These are phyloP conservation scores for Lichtheimia ornata DNA, from an alignment of 371 early-diverging fungal genomes.

Conservation along the genomic window DNA sequence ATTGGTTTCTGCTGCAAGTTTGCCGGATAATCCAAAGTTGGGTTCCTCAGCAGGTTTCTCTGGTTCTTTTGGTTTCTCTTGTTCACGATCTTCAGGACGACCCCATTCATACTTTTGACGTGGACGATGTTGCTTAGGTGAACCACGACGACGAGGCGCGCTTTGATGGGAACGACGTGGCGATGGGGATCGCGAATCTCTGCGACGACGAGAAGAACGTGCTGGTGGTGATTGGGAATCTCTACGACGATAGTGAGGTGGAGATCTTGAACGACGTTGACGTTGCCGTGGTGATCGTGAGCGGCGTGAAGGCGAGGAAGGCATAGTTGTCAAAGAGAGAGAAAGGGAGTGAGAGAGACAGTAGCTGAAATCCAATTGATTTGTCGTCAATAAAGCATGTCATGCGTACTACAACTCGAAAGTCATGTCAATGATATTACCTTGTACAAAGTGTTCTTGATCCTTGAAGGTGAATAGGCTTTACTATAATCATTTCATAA, in stretches of 20 bases:
- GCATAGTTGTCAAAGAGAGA: constrained; percentile 22
- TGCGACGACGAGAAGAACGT: not conserved
- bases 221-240: constrained; percentile 6
- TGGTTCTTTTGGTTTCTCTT: constrained; percentile 15
- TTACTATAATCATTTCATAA: too few species aligned
- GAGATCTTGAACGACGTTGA: constrained; percentile 9
- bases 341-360: not conserved
- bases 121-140: not conserved
- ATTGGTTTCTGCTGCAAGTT: constrained; percentile 84
- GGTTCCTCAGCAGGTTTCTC: constrained; percentile 35
- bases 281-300: constrained; percentile 18
- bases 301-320: constrained; percentile 8
- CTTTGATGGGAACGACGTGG: constrained; percentile 19
- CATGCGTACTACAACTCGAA: too few species aligned
- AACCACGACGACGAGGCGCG: not conserved
- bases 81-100: constrained; percentile 15
- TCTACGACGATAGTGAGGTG: not conserved
- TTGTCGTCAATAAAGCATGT: too few species aligned
- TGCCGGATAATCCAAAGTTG: constrained; percentile 79
- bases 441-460: too few species aligned
- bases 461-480: too few species aligned
- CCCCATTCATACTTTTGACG: constrained; percentile 18
- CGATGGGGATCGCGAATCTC: constrained; percentile 14
- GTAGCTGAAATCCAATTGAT: too few species aligned
- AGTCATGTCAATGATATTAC: too few species aligned